Evolutionary conservation across 2,329 filamentous ascomycete genomes (phyloP), one percentile per base, ranked within the genome.

Genomic region (Plenodomus tracheiphilus): DNA sequence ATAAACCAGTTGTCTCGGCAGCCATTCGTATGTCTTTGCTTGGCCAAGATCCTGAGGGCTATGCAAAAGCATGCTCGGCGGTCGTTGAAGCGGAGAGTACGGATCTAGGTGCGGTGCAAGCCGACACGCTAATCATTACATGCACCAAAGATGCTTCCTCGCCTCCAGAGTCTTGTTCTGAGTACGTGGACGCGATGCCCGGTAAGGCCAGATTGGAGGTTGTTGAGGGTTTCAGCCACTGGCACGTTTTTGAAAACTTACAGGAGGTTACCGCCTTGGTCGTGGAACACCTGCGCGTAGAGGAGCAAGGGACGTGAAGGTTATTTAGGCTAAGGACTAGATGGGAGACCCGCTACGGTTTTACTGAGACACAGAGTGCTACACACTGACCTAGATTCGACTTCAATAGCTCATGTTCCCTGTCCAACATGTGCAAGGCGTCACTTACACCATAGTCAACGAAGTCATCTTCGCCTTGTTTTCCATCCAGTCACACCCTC

Each of bases 11-110:
- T 1, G 75, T 74, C 1, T 49, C 75, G 9, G 61, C 74, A 2
- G 77, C 79, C 0, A 65, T 77, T 8, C 61, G 75, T 5, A 56
- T 77, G 20, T 77, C 74, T 4, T 63, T 84, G 2, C 62, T 81
- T 0, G 62, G 70, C 0, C 78, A 81, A 52, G 76, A 81, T 53
- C 71, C 77, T 0, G 80, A 84, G 52, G 77, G 77, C 1, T 84
- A 82, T 59, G 81, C 81, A 1, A 84, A 83, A 51, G 80, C 73
- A 0, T 80, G 78, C 36, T 68, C 69, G 21, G 80, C 80, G 2
- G 67, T 83, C 22, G 80, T 76, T 3, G 66, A 65, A 3, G 73
- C 74, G 1, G 62, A 61, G 1, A 54, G 62, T 17, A 46, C 79
- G 18, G 61, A 72, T 18, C 54, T 78, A 2, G 53, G 64, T 17